Evolutionary conservation across 495 filamentous ascomycete species (phyloP).

Genomic region (Trichoderma asperelloides): DNA sequence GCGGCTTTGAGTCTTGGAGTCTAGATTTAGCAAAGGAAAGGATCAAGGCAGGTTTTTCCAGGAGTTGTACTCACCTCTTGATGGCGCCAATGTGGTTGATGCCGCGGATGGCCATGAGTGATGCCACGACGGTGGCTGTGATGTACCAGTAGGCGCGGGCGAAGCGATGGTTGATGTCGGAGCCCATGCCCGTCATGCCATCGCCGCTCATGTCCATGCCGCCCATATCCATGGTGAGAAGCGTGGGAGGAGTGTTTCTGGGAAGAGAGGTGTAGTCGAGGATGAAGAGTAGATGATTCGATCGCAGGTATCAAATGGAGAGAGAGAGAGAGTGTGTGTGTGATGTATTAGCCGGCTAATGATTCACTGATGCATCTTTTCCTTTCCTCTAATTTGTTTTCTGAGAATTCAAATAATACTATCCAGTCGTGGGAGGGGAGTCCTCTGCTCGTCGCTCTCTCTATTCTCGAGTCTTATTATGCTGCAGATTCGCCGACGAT

Average conservation of each 20-base stretch:
- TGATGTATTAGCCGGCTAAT: no score
- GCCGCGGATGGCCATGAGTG: constrained; percentile 26
- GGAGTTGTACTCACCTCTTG: constrained; percentile 21
- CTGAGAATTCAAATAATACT: no score
- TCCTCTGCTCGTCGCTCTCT: no score
- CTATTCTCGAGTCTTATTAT: no score
- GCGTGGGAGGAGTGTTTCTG: neutral
- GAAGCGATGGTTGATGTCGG: constrained; percentile 28
- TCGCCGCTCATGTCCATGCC: constrained; percentile 23
- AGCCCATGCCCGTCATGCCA: constrained; percentile 24
- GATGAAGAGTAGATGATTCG: neutral
- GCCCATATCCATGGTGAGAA: constrained; percentile 19
- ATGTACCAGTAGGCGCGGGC: constrained; percentile 45
- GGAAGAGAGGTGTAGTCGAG: neutral
- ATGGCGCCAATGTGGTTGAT: constrained; percentile 29
- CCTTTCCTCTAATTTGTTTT: no score
- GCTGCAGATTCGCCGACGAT: no score
- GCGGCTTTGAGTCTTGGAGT: constrained; percentile 12
- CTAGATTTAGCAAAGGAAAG: neutral
- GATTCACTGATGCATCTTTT: no score
- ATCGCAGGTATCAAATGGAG: neutral
- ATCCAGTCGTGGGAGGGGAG: no score
- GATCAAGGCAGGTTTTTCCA: neutral
- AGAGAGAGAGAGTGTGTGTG: neutral
- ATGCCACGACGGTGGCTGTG: constrained; percentile 30